Base-by-base conservation (phyloP, 2,329 filamentous ascomycete species). In the Curvularia lunata region DNA sequence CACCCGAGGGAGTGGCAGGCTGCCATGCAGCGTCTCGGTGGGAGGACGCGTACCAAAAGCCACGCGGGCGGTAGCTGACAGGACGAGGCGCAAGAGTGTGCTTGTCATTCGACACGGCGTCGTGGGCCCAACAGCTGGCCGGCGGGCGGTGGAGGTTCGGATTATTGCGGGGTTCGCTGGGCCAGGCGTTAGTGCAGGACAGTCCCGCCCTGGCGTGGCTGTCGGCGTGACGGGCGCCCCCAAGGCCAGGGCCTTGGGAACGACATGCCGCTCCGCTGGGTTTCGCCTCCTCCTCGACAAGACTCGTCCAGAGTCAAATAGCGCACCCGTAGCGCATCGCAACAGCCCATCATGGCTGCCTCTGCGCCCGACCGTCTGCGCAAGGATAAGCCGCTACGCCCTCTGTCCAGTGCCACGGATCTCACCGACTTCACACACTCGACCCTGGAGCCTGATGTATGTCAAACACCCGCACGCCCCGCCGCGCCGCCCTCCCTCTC, bases 321-420 rank as follows among this genome's bases (percentile, higher is more conserved):
- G 56, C 48, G 43, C 47, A 47, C 18, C 41, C 28, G 40, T 25
- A 50, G 47, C 43, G 50, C 30, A 48, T 42, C 40, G 25, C 48
- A 46, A 52, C n/a, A 40, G n/a, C 28, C 40, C 48, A 58, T 28
- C 32, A 64, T 64, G 59, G 46, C 57, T 21, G 49, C 62, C 50
- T 54, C 46, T 34, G 50, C 30, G 23, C 34, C 54, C 27, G 48
- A 58, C 23, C 45, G 47, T 4, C 34, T 28, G 43, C 52, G 40
- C 37, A 45, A 46, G 40, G 58, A 60, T 37, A 57, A 42, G 50
- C 55, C 62, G 59, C 50, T 64, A 55, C 54, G 63, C 2, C 63
- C 63, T 53, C 62, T 66, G 47, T 66, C 63, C 45, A 63, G 57
- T 46, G 63, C 63, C 25, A 66, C 63, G n/a, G 62, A 66, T 37